phyloP scores from a whole-genome alignment of 495 filamentous ascomycete genomes.

The Aspergillus kassunensis region DNA sequence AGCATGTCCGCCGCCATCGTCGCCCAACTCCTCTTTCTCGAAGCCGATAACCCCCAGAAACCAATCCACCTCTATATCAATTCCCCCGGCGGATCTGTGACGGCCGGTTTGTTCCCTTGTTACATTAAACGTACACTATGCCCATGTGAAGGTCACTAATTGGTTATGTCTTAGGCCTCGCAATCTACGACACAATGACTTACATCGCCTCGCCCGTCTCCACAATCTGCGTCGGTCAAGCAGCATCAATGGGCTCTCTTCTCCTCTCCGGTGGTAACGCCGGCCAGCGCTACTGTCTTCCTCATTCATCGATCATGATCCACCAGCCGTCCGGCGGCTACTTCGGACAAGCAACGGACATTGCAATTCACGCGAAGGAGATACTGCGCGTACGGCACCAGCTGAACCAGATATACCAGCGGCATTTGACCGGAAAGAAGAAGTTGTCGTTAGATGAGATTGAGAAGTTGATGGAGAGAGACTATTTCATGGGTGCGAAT shows the following conservation, averaged over 20 bases:
- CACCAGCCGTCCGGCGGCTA: slow-evolving; percentile 94
- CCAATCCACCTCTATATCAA: slow-evolving; percentile 97
- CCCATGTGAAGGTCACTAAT: background rate
- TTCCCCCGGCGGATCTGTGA: slow-evolving; percentile 93
- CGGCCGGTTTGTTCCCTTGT: slow-evolving; percentile 51
- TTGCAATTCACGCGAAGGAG: slow-evolving; percentile 95
- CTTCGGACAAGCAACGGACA: slow-evolving; percentile 83
- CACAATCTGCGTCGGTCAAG: slow-evolving; percentile 93
- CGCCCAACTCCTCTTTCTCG: slow-evolving; percentile 93
- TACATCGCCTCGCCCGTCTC: slow-evolving; percentile 90
- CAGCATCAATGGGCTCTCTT: slow-evolving; percentile 90
- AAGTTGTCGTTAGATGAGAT: slow-evolving; percentile 70
- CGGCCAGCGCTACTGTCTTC: slow-evolving; percentile 84
- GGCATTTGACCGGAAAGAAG: slow-evolving; percentile 71
- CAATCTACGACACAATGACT: slow-evolving; percentile 98
- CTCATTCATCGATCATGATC: slow-evolving; percentile 92
- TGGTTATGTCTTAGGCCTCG: slow-evolving; percentile 54
- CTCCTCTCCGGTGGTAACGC: slow-evolving; percentile 80
- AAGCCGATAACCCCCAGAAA: slow-evolving; percentile 92
- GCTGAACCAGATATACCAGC: slow-evolving; percentile 85
- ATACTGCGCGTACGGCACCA: slow-evolving; percentile 81
- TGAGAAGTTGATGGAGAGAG: slow-evolving; percentile 92
- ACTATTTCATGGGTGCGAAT: slow-evolving; percentile 85
- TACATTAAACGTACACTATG: no score
- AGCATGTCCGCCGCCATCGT: slow-evolving; percentile 84